These are phyloP conservation scores for Diplodia intermedia DNA, from an alignment of 2,329 filamentous ascomycete genomes.

Conservation along the genomic window DNA sequence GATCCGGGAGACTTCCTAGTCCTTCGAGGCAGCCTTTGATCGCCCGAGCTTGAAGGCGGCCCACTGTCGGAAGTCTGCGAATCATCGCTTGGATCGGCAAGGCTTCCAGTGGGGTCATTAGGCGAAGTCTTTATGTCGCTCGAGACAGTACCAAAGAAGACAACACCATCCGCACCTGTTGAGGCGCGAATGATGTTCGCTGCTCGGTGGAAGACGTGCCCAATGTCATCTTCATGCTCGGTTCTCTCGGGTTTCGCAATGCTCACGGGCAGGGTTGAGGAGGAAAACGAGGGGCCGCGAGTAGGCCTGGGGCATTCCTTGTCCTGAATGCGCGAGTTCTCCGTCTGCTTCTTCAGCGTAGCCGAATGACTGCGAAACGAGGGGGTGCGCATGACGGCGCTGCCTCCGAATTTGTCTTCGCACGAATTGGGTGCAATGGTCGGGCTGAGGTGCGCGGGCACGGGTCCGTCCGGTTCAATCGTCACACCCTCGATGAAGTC, in stretches of 20 bases:
- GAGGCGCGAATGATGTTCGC: constrained; percentile 44
- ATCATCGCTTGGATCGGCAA: constrained; percentile 44
- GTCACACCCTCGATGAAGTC: constrained; percentile 38
- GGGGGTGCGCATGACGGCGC: constrained; percentile 10
- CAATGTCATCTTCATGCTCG: constrained; percentile 37
- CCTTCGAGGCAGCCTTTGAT: constrained; percentile 4
- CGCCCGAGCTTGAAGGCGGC: constrained; percentile 29
- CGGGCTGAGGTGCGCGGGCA: constrained; percentile 26
- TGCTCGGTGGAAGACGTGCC: constrained; percentile 39
- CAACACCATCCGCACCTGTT: constrained; percentile 44
- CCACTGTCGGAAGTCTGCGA: constrained; percentile 44
- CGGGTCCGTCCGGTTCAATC: constrained; percentile 34
- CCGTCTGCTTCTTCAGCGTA: constrained; percentile 43
- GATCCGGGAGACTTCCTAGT: constrained; percentile 34
- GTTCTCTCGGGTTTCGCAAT: constrained; percentile 35
- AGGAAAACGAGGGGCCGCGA: constrained; percentile 22
- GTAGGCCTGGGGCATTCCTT: constrained; percentile 11
- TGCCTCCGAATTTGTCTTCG: constrained; percentile 9
- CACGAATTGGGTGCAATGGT: neutral
- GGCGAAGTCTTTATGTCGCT: constrained; percentile 41
- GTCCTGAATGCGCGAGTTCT: constrained; percentile 43
- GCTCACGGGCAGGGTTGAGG: constrained; percentile 30
- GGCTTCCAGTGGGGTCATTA: constrained; percentile 36
- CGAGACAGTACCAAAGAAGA: constrained; percentile 40
- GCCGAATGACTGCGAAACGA: constrained; percentile 28